These are phyloP conservation scores for Wolfiporia cocos DNA, from an alignment of 1,284 basidiomycete genomes.

Conservation along the genomic window DNA sequence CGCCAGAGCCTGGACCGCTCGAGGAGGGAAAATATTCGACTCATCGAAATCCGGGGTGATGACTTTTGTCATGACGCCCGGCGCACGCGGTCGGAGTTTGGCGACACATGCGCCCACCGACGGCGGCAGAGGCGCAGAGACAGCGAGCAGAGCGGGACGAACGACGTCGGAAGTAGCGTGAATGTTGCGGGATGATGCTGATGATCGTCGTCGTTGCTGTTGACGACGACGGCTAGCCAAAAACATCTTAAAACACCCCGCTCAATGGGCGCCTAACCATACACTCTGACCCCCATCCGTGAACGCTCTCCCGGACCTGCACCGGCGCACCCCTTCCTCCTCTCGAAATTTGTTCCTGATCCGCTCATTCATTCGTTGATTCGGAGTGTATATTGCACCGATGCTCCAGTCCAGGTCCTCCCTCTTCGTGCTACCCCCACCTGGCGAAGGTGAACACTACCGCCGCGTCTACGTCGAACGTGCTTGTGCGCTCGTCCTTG, in stretches of 20 bases:
- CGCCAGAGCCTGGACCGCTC: not conserved
- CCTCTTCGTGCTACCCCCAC: constrained; percentile 1
- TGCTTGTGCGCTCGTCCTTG: constrained; percentile 3
- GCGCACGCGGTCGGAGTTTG: no score
- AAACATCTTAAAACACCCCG: not conserved
- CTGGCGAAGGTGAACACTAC: not conserved
- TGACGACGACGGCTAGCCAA: no score
- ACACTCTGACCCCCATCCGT: no score
- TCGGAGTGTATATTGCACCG: no score
- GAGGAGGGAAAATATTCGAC: not conserved
- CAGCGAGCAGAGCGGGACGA: not conserved
- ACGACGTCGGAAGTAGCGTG: not conserved
- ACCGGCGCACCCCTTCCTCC: no score
- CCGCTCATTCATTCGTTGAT: no score
- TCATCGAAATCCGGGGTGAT: constrained; percentile 1
- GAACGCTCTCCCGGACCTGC: no score
- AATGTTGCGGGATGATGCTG: not conserved
- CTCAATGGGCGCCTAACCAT: not conserved
- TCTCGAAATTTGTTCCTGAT: no score
- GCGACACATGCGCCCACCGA: no score
- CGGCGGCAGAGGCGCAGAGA: no score
- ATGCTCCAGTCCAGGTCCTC: no score
- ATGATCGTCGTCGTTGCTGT: not conserved
- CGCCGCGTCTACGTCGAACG: not conserved
- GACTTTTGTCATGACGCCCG: not conserved